Conservation (phyloP, 495 filamentous ascomycete species). For the Xylaria flabelliformis region DNA sequence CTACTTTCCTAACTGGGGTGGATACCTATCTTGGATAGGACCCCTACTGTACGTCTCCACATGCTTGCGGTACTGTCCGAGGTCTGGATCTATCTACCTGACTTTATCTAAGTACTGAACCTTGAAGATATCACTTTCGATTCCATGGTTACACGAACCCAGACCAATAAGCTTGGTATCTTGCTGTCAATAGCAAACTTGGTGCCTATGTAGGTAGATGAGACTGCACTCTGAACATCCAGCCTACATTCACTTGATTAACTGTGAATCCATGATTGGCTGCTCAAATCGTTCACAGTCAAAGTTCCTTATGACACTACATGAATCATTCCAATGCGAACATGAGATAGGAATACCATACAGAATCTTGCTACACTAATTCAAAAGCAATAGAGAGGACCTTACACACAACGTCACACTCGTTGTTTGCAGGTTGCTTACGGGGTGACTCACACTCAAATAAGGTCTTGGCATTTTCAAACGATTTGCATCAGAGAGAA, state of each 20-base stretch:
- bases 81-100: neutral
- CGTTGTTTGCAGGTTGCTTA: neutral
- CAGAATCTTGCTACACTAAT: neutral
- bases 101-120: too few species aligned
- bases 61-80: neutral
- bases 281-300: neutral
- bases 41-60: constrained; percentile 7
- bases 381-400: neutral
- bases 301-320: neutral
- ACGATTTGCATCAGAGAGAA: neutral
- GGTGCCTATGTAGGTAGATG: neutral
- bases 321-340: neutral
- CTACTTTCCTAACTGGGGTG: neutral
- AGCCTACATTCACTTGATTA: neutral
- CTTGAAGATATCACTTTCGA: neutral
- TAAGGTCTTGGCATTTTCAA: neutral
- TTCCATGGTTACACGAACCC: neutral
- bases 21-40: neutral
- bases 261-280: neutral
- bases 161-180: neutral
- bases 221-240: neutral
- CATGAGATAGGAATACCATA: neutral
- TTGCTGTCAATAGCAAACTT: neutral
- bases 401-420: neutral
- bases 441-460: neutral